Evolutionary conservation across 2,329 filamentous ascomycete species (phyloP), one percentile per base, ranked within the genome.

Genomic region (Anthostomella pinea): DNA sequence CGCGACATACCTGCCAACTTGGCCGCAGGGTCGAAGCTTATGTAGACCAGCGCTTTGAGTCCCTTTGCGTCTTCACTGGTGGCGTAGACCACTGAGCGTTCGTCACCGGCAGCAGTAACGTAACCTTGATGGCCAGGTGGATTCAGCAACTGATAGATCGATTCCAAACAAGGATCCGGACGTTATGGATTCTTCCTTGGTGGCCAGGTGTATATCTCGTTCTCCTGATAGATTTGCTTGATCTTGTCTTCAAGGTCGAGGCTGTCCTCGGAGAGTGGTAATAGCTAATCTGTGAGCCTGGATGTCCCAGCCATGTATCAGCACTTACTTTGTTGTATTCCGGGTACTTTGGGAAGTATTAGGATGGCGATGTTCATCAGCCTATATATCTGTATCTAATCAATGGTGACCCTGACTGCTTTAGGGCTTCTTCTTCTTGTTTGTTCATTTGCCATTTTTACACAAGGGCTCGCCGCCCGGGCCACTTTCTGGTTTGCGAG

Each of bases 11-110:
- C 49, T 6, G 38, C 23, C 7, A 60, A 41, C 19, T 32, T 51
- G 2, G 45, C 39, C 5, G 53, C 45, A 1, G 57, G 56, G 20
- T 60, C 57, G 17, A 60, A 60, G 11, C 52, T 52, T 4, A 59
- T 8, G 15, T 51, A 52, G 6, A 59, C 41, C 33, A 60, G 33
- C 6, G 38, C 39, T 16, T 57, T 53, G 3, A 49, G 35, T 3
- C 43, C 41, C 8, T 45, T 46, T 1, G 38, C 26, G 14, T 34
- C 35, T 5, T 47, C 43, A 6, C 46, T 46, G 8, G 45, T 50
- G 11, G 52, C 45, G 30, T 58, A 60, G 13, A 59, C 33, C 4
- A 60, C 14, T 0, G 51, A 56, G 10, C 56, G 50, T 27, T 52
- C 56, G 22, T 60, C 57, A n/a, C 51, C 39, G 10, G 39, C 27